phyloP scores from a whole-genome alignment of 2,329 filamentous ascomycete species.

The Westerdykella sp. region DNA sequence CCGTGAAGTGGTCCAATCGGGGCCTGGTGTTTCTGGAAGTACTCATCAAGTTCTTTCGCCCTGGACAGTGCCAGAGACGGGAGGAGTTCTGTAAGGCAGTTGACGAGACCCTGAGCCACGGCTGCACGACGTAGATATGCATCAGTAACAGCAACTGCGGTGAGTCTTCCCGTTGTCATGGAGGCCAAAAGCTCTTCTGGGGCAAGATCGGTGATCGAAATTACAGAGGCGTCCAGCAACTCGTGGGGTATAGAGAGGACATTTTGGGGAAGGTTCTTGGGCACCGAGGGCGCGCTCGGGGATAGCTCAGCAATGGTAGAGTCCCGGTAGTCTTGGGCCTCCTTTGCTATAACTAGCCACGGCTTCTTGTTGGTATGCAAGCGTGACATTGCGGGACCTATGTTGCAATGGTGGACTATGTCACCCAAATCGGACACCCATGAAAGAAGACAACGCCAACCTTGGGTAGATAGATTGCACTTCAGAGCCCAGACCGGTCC shows the following conservation, averaged over 20 bases:
- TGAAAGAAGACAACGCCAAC: neutral
- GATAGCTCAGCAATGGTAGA: constrained; percentile 15
- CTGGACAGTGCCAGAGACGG: constrained; percentile 33
- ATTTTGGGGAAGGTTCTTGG: constrained; percentile 16
- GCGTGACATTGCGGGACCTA: neutral
- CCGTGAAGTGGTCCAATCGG: constrained; percentile 45
- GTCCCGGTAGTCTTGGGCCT: constrained; percentile 24
- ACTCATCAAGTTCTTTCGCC: constrained; percentile 39
- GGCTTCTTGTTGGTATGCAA: constrained; percentile 4
- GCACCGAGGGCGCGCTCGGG: constrained; percentile 14
- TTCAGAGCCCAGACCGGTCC: too few relatives aligned
- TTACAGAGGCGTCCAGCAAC: constrained; percentile 8
- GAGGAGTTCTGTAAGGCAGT: constrained; percentile 19
- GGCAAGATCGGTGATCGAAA: constrained; percentile 16
- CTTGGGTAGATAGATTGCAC: neutral
- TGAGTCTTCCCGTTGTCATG: constrained; percentile 16
- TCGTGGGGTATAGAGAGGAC: constrained; percentile 13
- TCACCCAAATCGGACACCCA: too few relatives aligned
- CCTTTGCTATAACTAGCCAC: constrained; percentile 22
- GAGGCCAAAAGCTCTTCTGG: constrained; percentile 16
- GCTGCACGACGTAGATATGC: constrained; percentile 23
- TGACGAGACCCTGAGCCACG: constrained; percentile 20
- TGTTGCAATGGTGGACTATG: neutral
- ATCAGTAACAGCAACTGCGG: constrained; percentile 19
- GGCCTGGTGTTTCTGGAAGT: constrained; percentile 30